A percentile compares a stretch with the other conserved stretches of the same genome.
phyloP scores from a whole-genome alignment of 2,329 filamentous ascomycete species.

The Exophiala phaeomuriformis region DNA sequence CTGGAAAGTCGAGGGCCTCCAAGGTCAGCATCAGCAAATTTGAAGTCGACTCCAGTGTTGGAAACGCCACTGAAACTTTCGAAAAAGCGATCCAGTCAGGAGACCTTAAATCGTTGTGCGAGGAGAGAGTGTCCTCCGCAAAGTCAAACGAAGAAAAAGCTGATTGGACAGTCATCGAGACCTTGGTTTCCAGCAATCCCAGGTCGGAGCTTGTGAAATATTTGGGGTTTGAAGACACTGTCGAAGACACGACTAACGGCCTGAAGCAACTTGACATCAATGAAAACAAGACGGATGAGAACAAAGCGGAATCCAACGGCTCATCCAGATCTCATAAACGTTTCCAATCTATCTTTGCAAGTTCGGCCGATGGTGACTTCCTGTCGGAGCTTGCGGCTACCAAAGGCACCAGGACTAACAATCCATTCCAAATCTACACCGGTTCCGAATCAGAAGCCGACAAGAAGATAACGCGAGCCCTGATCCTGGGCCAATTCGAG shows the following conservation, averaged over 20 bases:
- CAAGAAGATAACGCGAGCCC: constrained; percentile 73
- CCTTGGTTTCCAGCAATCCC: constrained; percentile 76
- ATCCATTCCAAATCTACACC: constrained; percentile 83
- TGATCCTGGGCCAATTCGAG: constrained; percentile 86
- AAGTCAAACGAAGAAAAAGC: constrained; percentile 85
- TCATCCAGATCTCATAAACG: constrained; percentile 52
- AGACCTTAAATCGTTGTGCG: constrained; percentile 70
- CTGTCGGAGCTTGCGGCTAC: constrained; percentile 75
- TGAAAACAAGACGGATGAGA: constrained; percentile 32
- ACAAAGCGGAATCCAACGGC: constrained; percentile 42
- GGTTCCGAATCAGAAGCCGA: constrained; percentile 79
- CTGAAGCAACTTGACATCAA: constrained; percentile 21
- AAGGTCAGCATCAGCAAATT: constrained; percentile 82
- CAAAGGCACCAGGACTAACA: constrained; percentile 87
- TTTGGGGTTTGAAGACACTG: constrained; percentile 68
- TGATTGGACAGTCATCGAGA: constrained; percentile 92
- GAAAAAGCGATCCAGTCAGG: constrained; percentile 73
- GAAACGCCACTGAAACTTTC: constrained; percentile 77
- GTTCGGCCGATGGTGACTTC: constrained; percentile 68
- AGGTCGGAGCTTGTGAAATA: constrained; percentile 79
- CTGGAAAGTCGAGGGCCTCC: constrained; percentile 60
- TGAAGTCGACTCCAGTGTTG: constrained; percentile 76
- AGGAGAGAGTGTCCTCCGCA: constrained; percentile 66
- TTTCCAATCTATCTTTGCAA: constrained; percentile 74
- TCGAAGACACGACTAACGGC: constrained; percentile 45